Evolutionary conservation across 2,329 filamentous ascomycete species (phyloP).

Genomic region (Trichoderma sp.): DNA sequence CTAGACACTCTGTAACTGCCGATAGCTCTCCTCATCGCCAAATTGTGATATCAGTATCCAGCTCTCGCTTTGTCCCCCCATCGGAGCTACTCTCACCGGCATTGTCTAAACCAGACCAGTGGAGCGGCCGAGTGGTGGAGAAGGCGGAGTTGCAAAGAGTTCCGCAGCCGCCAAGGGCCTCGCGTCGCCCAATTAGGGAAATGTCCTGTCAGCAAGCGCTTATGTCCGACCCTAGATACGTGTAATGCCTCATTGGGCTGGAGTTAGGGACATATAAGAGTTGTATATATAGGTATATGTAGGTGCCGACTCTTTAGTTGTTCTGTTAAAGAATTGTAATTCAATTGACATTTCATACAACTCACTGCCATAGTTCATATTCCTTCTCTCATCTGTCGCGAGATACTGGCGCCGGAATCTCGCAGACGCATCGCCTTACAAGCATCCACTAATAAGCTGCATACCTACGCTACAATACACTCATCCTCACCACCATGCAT

Average conservation of each 20-base stretch:
- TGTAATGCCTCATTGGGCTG: not conserved
- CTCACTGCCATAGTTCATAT: not conserved
- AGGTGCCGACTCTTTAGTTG: not conserved
- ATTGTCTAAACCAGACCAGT: not conserved
- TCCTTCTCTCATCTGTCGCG: not conserved
- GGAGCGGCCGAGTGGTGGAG: not conserved
- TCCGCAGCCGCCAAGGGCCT: not conserved
- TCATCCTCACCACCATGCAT: slow-evolving; percentile 50
- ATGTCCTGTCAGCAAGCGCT: slow-evolving; percentile 16
- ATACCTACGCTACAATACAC: not conserved
- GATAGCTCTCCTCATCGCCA: not conserved
- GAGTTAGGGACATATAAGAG: not conserved
- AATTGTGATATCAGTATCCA: not conserved
- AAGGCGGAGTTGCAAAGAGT: slow-evolving; percentile 16
- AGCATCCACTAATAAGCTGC: not conserved
- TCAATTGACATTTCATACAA: not conserved
- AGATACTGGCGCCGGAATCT: too few relatives aligned
- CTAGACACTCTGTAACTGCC: not conserved
- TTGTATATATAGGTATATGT: not conserved
- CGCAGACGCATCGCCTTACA: not conserved
- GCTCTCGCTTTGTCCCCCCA: not conserved
- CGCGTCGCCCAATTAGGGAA: not conserved
- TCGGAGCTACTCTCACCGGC: not conserved
- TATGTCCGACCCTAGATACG: slow-evolving; percentile 6
- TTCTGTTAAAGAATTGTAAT: not conserved